phyloP scores from a whole-genome alignment of 176 grass and related monocot genomes.

The Metroxylon sagu region DNA sequence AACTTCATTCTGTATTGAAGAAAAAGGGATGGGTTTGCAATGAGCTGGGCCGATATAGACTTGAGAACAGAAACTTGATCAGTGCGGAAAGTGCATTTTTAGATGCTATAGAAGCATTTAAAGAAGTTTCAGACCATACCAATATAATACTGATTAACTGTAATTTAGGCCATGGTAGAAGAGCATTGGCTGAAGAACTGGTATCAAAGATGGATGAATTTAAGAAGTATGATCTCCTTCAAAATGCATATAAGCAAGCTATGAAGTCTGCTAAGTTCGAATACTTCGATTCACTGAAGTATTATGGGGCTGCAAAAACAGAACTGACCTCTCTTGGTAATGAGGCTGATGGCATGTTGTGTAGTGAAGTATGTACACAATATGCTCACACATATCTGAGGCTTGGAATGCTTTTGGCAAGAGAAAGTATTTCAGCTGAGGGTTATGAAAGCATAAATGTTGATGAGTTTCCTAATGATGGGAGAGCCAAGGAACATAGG shows the following conservation, averaged over 20 bases:
- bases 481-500: slow-evolving; percentile 20
- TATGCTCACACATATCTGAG: slow-evolving; percentile 93
- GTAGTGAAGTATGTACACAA: slow-evolving; percentile 71
- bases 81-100: slow-evolving; percentile 73
- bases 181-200: slow-evolving; percentile 84
- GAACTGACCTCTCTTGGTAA: slow-evolving; percentile 49
- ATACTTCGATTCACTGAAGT: slow-evolving; percentile 84
- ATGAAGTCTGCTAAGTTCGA: slow-evolving; percentile 70
- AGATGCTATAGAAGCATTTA: slow-evolving; percentile 80
- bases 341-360: slow-evolving; percentile 42
- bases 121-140: slow-evolving; percentile 70
- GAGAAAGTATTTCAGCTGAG: slow-evolving; percentile 63
- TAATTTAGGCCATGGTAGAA: slow-evolving; percentile 95
- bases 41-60: slow-evolving; percentile 85
- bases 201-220: slow-evolving; percentile 69
- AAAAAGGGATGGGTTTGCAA: slow-evolving; percentile 90
- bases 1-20: slow-evolving; percentile 59
- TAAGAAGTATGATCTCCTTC: slow-evolving; percentile 53
- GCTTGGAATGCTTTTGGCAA: slow-evolving; percentile 94
- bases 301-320: slow-evolving; percentile 74
- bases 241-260: slow-evolving; percentile 57
- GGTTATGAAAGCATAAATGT: slow-evolving; percentile 45
- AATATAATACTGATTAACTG: slow-evolving; percentile 98
- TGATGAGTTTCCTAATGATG: slow-evolving; percentile 45
- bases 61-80: slow-evolving; percentile 52